Percentiles rank a stretch among this genome's conserved stretches.
Evolutionary conservation across 1,139 yeast species (phyloP).

Genomic region (Geotrichum carabidarum): DNA sequence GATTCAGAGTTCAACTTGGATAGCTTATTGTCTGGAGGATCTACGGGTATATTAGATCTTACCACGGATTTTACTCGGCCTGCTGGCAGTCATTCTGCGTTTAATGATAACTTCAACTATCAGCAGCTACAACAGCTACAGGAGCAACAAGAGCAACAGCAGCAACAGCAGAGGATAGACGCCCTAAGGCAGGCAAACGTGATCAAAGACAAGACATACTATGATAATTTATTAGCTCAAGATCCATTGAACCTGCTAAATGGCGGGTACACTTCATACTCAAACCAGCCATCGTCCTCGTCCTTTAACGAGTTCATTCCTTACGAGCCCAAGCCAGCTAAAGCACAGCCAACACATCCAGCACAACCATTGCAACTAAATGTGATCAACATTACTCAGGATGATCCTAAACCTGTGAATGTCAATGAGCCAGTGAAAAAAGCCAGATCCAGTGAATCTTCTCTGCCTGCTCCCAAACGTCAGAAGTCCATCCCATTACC

Average conservation of each 20-base stretch:
- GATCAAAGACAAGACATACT: conserved; percentile 1
- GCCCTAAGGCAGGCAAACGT: neutral
- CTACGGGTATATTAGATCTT: neutral
- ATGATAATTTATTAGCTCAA: neutral
- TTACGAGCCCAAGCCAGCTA: neutral
- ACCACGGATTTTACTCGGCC: neutral
- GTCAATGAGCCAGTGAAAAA: neutral
- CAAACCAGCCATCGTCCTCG: neutral
- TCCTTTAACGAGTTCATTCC: conserved; percentile 1
- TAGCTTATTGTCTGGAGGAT: neutral
- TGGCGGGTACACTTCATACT: neutral
- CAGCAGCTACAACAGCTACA: neutral
- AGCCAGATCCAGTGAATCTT: neutral
- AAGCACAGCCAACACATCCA: neutral
- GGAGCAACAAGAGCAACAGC: neutral
- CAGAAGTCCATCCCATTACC: neutral
- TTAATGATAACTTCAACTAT: neutral
- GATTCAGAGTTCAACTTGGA: conserved; percentile 5
- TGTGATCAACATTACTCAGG: neutral
- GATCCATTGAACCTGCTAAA: conserved; percentile 1
- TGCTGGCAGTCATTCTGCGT: neutral
- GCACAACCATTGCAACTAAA: neutral
- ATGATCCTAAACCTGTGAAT: neutral
- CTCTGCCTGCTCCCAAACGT: neutral
- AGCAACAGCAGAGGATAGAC: neutral